Evolutionary conservation across 495 filamentous ascomycete species (phyloP).

Genomic region (Aspergillus heteromorphus): DNA sequence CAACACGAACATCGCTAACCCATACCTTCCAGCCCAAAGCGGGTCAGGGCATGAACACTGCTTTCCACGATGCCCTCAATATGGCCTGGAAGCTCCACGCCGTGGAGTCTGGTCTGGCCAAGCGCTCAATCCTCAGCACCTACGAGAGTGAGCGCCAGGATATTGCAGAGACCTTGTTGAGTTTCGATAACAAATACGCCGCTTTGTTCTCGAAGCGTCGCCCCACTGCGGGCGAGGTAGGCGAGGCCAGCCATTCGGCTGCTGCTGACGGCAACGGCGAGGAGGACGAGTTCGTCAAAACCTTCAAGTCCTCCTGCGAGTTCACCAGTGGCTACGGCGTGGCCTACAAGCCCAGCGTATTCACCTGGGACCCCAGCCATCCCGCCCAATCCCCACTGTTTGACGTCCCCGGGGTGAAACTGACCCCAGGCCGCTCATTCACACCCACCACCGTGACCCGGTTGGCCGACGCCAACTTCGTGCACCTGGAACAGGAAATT

Average conservation of each 20-base stretch:
- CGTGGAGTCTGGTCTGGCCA: constrained; percentile 56
- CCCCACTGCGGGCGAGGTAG: constrained; percentile 54
- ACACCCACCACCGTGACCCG: constrained; percentile 73
- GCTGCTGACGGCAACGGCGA: constrained; percentile 23
- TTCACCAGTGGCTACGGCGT: constrained; percentile 64
- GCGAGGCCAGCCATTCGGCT: constrained; percentile 36
- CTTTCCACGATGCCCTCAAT: constrained; percentile 56
- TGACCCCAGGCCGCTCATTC: constrained; percentile 66
- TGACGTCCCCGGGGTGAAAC: constrained; percentile 52
- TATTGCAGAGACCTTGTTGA: constrained; percentile 64
- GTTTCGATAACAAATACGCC: constrained; percentile 67
- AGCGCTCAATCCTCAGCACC: constrained; percentile 58
- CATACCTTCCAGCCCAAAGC: constrained; percentile 50
- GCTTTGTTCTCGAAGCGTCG: constrained; percentile 57
- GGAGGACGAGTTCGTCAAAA: constrained; percentile 59
- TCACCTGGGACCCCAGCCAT: constrained; percentile 70
- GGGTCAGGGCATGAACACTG: constrained; percentile 53
- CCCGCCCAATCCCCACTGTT: constrained; percentile 66
- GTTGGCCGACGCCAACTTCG: constrained; percentile 77
- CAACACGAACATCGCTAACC: constrained; percentile 20
- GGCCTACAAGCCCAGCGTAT: constrained; percentile 54
- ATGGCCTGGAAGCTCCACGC: constrained; percentile 78
- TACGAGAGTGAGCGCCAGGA: constrained; percentile 68
- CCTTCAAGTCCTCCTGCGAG: constrained; percentile 60
- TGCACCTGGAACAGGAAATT: constrained; percentile 82